Conservation (phyloP, 2,329 filamentous ascomycete species). For the Sclerotiophoma versabilis region DNA sequence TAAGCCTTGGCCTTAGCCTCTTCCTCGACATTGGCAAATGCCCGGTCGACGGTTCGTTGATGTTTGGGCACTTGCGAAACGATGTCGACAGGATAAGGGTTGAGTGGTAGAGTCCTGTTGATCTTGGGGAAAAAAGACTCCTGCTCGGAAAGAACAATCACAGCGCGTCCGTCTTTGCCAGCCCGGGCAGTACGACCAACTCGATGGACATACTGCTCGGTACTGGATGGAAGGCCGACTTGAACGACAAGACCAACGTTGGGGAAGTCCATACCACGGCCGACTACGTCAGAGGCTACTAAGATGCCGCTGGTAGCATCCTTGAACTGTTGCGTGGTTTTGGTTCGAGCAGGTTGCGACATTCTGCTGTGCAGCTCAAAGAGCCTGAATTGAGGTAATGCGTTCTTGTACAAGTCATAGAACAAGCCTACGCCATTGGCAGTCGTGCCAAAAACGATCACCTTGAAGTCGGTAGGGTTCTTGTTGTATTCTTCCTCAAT, state of each 20-base stretch:
- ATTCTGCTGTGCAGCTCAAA: constrained; percentile 56
- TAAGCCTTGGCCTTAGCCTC: constrained; percentile 54
- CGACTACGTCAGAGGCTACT: constrained; percentile 58
- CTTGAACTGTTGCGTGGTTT: constrained; percentile 55
- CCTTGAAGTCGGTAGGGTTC: constrained; percentile 52
- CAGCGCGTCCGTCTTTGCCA: constrained; percentile 59
- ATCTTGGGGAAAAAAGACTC: constrained; percentile 60
- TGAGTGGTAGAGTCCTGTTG: constrained; percentile 60
- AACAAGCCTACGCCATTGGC: constrained; percentile 56
- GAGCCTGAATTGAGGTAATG: constrained; percentile 45
- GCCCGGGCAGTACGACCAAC: constrained; percentile 53
- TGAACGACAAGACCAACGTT: constrained; percentile 59
- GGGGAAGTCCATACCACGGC: constrained; percentile 60
- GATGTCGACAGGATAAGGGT: constrained; percentile 57
- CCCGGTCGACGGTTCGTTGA: constrained; percentile 40
- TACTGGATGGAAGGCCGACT: constrained; percentile 58
- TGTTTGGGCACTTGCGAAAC: constrained; percentile 43
- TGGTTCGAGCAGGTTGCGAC: constrained; percentile 51
- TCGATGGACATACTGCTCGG: constrained; percentile 57
- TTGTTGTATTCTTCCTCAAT: constrained; percentile 54
- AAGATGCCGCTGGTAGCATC: constrained; percentile 57
- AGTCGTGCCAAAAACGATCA: constrained; percentile 57
- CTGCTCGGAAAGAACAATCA: constrained; percentile 60
- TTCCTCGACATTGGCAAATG: constrained; percentile 50
- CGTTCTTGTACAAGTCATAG: constrained; percentile 48